Conservation (phyloP, 202 grass and related monocot genomes). For the Setaria italica region DNA sequence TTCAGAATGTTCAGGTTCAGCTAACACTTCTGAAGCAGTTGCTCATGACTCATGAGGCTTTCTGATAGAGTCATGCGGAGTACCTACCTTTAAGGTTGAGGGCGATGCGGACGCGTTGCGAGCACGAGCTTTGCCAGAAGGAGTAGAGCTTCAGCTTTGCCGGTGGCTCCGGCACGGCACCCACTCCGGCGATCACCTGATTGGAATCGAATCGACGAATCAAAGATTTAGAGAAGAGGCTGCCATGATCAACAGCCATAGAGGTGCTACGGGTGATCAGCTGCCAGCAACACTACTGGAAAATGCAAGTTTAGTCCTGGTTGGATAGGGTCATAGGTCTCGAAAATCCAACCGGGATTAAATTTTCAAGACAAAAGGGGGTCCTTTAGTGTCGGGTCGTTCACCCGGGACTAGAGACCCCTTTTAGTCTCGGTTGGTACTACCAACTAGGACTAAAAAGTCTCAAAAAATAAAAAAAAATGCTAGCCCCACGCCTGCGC, state of each 20-base stretch:
- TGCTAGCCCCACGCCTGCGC: no score
- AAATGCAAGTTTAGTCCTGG: no score
- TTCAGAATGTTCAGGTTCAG: background rate
- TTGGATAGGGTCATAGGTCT: no score
- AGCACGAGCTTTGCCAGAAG: conserved; percentile 70
- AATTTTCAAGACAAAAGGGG: no score
- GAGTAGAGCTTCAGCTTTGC: conserved; percentile 64
- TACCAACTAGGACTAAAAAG: no score
- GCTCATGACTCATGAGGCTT: background rate
- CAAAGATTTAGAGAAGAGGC: background rate
- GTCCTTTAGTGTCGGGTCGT: no score
- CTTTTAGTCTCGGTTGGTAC: no score
- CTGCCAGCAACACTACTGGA: background rate
- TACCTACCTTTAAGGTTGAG: conserved; percentile 74
- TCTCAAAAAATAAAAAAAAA: no score
- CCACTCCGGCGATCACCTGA: conserved; percentile 3
- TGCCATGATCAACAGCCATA: background rate
- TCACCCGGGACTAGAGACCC: no score
- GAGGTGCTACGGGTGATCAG: background rate
- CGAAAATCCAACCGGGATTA: no score
- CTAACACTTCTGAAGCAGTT: background rate
- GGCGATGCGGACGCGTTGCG: conserved; percentile 59
- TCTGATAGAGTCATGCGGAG: background rate
- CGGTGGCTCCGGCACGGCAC: background rate
- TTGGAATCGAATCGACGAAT: background rate